A percentile compares a stretch with the other conserved stretches of the same genome.
Conservation (phyloP, 2,329 filamentous ascomycete genomes). For the Nigrospora oryzae region DNA sequence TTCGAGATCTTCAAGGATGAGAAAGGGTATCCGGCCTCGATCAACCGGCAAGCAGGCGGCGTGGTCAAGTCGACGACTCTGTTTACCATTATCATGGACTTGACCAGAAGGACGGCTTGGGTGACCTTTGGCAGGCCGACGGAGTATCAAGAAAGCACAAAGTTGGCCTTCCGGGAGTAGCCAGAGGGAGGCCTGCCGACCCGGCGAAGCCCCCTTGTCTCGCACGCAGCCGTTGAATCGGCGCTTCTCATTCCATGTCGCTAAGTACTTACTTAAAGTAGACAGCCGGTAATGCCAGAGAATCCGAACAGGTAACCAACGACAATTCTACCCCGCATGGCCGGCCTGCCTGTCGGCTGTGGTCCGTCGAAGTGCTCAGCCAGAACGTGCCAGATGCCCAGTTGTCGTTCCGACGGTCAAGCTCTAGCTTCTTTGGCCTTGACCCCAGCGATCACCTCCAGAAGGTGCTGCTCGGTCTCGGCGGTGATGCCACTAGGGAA, state of each 20-base stretch:
- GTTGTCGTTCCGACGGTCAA: too few species aligned
- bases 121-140: slow-evolving; percentile 22
- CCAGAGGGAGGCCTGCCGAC: too few species aligned
- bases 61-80: slow-evolving; percentile 15
- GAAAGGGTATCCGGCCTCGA: slow-evolving; percentile 16
- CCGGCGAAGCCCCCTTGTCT: too few species aligned
- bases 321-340: too few species aligned
- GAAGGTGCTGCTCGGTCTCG: slow-evolving; percentile 31
- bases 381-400: too few species aligned
- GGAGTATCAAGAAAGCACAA: slow-evolving; percentile 4
- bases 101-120: slow-evolving; percentile 13
- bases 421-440: slow-evolving; percentile 4
- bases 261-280: too few species aligned
- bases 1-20: slow-evolving; percentile 18
- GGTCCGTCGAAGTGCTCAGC: too few species aligned
- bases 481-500: slow-evolving; percentile 29
- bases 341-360: too few species aligned
- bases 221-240: too few species aligned
- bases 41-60: slow-evolving; percentile 17
- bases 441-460: slow-evolving; percentile 21
- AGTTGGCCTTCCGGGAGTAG: background rate
- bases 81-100: slow-evolving; percentile 23
- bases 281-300: too few species aligned
- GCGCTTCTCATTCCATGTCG: too few species aligned
- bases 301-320: too few species aligned